A percentile compares a stretch with the other conserved stretches of the same genome.
Conservation (phyloP, 305 asterid species). For the Fraxinus greggii region DNA sequence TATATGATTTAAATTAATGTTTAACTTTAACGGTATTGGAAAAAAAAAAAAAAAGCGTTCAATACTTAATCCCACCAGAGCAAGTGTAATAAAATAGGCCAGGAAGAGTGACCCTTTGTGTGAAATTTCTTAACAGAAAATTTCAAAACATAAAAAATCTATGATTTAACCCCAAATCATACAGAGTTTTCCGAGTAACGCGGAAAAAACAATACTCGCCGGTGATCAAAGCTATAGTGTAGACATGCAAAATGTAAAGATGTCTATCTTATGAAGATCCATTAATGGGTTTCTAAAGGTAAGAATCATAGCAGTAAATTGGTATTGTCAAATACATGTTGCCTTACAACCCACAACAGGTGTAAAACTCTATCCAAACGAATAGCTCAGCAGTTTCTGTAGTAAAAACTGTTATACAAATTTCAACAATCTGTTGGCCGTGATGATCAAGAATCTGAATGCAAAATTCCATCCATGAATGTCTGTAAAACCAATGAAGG, state of each 20-base stretch:
- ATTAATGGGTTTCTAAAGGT: slow-evolving; percentile 20
- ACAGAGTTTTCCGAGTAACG: background rate
- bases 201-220: background rate
- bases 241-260: slow-evolving; percentile 21
- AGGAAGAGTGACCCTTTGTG: background rate
- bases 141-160: background rate
- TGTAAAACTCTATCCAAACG: slow-evolving; percentile 31
- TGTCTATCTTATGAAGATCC: slow-evolving; percentile 1
- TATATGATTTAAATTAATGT: too few species aligned
- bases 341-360: background rate
- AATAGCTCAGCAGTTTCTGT: slow-evolving; percentile 24
- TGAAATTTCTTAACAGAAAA: background rate
- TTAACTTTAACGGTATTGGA: too few species aligned
- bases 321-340: slow-evolving; percentile 23
- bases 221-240: background rate
- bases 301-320: slow-evolving; percentile 19
- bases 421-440: slow-evolving; percentile 13
- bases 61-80: background rate
- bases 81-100: background rate
- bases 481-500: slow-evolving; percentile 20
- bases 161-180: background rate
- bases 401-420: slow-evolving; percentile 7
- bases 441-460: slow-evolving; percentile 21
- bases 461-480: slow-evolving; percentile 22
- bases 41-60: too few species aligned